Conservation (phyloP, 1,284 basidiomycete species). For the Porogramme epimiltina region DNA sequence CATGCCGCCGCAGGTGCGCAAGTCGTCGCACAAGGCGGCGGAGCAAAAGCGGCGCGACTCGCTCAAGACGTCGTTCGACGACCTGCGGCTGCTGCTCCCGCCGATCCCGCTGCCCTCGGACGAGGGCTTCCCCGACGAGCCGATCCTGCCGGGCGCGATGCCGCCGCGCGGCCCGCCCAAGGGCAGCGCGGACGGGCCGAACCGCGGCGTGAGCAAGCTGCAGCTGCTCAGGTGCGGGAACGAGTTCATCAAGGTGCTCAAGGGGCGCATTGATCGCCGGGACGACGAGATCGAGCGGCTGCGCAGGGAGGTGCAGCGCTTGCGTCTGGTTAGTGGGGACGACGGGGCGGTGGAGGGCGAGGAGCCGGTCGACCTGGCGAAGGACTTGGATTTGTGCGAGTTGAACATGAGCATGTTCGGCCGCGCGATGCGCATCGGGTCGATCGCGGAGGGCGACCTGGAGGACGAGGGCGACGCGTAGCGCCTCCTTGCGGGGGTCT, state of each 20-base stretch:
- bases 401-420: slow-evolving; percentile 22
- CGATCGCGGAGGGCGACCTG: slow-evolving; percentile 31
- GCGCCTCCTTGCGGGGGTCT: too few relatives aligned
- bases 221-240: slow-evolving; percentile 76
- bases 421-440: slow-evolving; percentile 16
- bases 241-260: slow-evolving; percentile 64
- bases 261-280: slow-evolving; percentile 77
- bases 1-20: slow-evolving; percentile 51
- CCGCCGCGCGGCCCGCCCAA: slow-evolving; percentile 87
- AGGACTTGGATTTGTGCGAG: slow-evolving; percentile 36
- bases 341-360: slow-evolving; percentile 26
- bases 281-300: slow-evolving; percentile 80
- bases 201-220: slow-evolving; percentile 94
- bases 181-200: slow-evolving; percentile 84
- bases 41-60: slow-evolving; percentile 97
- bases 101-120: slow-evolving; percentile 83
- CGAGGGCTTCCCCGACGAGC: slow-evolving; percentile 58
- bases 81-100: slow-evolving; percentile 85
- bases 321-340: slow-evolving; percentile 43
- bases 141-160: slow-evolving; percentile 79
- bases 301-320: slow-evolving; percentile 66
- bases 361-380: slow-evolving; percentile 33
- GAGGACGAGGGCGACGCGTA: slow-evolving; percentile 31
- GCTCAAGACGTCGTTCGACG: slow-evolving; percentile 95
- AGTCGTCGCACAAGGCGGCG: slow-evolving; percentile 94